These are phyloP conservation scores for Tulasnella sp. DNA, from an alignment of 768 basidiomycete species.

Conservation along the genomic window DNA sequence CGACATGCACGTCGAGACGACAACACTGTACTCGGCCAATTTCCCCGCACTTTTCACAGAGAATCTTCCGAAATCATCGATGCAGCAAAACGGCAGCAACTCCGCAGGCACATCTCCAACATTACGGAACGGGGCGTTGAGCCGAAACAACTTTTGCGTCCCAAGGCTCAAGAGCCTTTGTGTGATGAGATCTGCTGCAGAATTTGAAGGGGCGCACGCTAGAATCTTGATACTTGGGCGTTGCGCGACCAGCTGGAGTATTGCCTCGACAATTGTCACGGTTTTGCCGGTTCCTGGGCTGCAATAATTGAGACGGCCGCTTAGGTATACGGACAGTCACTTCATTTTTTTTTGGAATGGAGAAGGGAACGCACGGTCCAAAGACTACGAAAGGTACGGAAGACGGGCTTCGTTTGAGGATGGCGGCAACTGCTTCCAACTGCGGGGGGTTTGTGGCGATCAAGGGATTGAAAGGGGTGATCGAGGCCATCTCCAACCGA, in stretches of 20 bases:
- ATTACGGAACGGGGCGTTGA: constrained; percentile 21
- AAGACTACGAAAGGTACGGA: constrained; percentile 4
- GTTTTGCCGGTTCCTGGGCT: constrained; percentile 22
- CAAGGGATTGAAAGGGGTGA: background rate
- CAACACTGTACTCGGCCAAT: constrained; percentile 36
- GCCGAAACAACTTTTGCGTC: constrained; percentile 12
- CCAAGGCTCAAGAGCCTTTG: constrained; percentile 15
- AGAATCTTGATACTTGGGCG: constrained; percentile 6
- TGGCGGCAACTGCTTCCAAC: background rate
- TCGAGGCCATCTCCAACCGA: background rate
- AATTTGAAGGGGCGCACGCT: constrained; percentile 21
- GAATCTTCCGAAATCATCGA: constrained; percentile 36
- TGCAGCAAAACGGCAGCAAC: constrained; percentile 32
- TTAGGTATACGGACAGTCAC: too few relatives aligned
- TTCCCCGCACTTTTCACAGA: constrained; percentile 35
- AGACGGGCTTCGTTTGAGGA: background rate
- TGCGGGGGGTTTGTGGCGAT: constrained; percentile 10
- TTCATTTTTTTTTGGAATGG: too few relatives aligned
- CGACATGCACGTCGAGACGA: constrained; percentile 59
- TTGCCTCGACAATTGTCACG: constrained; percentile 20
- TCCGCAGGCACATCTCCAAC: constrained; percentile 30
- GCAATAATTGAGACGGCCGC: too few relatives aligned
- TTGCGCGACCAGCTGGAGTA: constrained; percentile 11
- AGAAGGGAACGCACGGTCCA: constrained; percentile 8
- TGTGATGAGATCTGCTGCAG: constrained; percentile 21